These are phyloP conservation scores for Aspergillus carlsbadensis DNA, from an alignment of 495 filamentous ascomycete genomes.

Conservation along the genomic window DNA sequence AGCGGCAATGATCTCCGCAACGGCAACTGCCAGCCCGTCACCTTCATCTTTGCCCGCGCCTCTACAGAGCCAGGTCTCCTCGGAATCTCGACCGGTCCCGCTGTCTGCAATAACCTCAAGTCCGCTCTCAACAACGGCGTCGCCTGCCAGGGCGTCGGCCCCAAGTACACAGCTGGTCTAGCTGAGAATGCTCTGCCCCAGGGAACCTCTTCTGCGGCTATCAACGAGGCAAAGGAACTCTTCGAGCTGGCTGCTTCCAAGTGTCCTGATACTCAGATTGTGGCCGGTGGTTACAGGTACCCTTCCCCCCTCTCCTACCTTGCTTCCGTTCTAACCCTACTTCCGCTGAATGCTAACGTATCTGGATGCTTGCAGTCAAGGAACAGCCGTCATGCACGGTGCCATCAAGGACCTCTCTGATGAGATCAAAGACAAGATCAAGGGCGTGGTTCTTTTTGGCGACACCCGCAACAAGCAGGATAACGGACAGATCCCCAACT, in stretches of 20 bases:
- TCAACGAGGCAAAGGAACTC: constrained; percentile 36
- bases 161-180: constrained; percentile 28
- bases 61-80: constrained; percentile 50
- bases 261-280: constrained; percentile 56
- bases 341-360: background rate
- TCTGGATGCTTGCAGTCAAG: constrained; percentile 48
- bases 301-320: background rate
- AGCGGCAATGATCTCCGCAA: constrained; percentile 41
- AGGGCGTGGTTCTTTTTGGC: constrained; percentile 52
- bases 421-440: constrained; percentile 42
- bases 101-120: constrained; percentile 33
- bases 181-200: constrained; percentile 23
- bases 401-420: constrained; percentile 40
- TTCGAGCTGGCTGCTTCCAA: constrained; percentile 34
- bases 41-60: constrained; percentile 53
- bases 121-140: constrained; percentile 20
- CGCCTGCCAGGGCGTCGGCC: constrained; percentile 35
- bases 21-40: constrained; percentile 43
- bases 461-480: constrained; percentile 57
- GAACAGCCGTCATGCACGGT: constrained; percentile 52
- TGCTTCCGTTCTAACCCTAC: background rate
- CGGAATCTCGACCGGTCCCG: constrained; percentile 39
- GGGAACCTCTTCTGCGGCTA: constrained; percentile 32
- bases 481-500: constrained; percentile 44
- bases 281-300: constrained; percentile 51